Conservation (phyloP, 495 filamentous ascomycete species). For the Aspergillus ostianus region DNA sequence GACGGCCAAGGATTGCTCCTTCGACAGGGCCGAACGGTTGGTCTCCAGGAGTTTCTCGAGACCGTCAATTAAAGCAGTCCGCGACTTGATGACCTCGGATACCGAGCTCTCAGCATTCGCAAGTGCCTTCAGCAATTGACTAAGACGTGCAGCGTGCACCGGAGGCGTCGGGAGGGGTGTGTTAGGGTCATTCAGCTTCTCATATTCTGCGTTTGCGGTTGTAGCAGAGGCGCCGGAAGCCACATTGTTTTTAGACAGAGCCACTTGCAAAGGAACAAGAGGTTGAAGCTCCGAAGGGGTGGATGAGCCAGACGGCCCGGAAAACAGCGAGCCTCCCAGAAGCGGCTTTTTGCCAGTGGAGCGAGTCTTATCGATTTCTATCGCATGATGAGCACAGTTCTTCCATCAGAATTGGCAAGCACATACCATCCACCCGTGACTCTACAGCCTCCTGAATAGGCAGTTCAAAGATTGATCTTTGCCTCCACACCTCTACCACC, state of each 20-base stretch:
- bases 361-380: slow-evolving; percentile 79
- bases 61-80: slow-evolving; percentile 69
- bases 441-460: slow-evolving; percentile 78
- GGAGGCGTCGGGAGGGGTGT: slow-evolving; percentile 69
- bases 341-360: slow-evolving; percentile 61
- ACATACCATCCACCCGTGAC: slow-evolving; percentile 69
- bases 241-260: slow-evolving; percentile 66
- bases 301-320: slow-evolving; percentile 45
- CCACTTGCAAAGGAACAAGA: slow-evolving; percentile 67
- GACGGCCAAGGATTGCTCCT: slow-evolving; percentile 62
- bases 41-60: slow-evolving; percentile 78
- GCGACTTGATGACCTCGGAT: slow-evolving; percentile 84
- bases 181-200: slow-evolving; percentile 71
- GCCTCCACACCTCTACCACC: slow-evolving; percentile 92
- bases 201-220: slow-evolving; percentile 74
- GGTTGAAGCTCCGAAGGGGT: slow-evolving; percentile 75
- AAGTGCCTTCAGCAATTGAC: slow-evolving; percentile 78
- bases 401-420: neutral
- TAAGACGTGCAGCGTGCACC: slow-evolving; percentile 88
- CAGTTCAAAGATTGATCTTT: slow-evolving; percentile 78
- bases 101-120: slow-evolving; percentile 91
- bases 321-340: slow-evolving; percentile 72
- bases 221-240: slow-evolving; percentile 59
- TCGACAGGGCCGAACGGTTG: slow-evolving; percentile 65
- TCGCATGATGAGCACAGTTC: slow-evolving; percentile 8